Conservation (phyloP, 2,329 filamentous ascomycete species). For the Atkinsonella hypoxylon region DNA sequence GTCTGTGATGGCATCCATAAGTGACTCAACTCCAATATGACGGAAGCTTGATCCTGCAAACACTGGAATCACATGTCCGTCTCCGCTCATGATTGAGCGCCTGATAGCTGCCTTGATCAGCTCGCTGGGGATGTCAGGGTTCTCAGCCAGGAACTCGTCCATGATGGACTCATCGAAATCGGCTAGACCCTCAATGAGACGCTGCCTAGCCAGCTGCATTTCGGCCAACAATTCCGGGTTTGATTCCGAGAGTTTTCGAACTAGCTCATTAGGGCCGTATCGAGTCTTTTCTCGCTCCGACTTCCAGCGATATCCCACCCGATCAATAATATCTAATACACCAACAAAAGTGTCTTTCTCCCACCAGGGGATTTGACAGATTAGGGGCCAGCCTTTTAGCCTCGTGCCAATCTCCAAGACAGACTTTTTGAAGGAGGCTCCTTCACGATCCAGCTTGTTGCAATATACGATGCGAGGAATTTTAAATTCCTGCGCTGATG, state of each 20-base stretch:
- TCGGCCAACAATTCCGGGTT: slow-evolving; percentile 50
- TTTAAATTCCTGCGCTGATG: slow-evolving; percentile 70
- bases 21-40: slow-evolving; percentile 85
- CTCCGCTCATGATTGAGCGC: slow-evolving; percentile 52
- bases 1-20: slow-evolving; percentile 80
- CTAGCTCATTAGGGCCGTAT: slow-evolving; percentile 18
- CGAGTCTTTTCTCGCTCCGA: slow-evolving; percentile 27
- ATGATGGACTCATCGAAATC: slow-evolving; percentile 82
- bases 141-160: slow-evolving; percentile 67
- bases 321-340: slow-evolving; percentile 70
- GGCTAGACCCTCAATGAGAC: slow-evolving; percentile 71
- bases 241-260: slow-evolving; percentile 27
- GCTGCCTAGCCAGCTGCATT: slow-evolving; percentile 61
- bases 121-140: slow-evolving; percentile 58
- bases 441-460: slow-evolving; percentile 69
- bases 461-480: slow-evolving; percentile 73
- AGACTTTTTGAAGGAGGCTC: slow-evolving; percentile 69
- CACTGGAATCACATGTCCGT: slow-evolving; percentile 68
- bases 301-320: slow-evolving; percentile 64
- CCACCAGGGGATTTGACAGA: slow-evolving; percentile 96
- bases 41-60: slow-evolving; percentile 88
- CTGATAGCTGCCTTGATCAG: slow-evolving; percentile 65
- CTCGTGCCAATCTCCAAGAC: slow-evolving; percentile 75
- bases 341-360: slow-evolving; percentile 69
- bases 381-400: slow-evolving; percentile 72